Base-by-base conservation (phyloP, 495 filamentous ascomycete genomes). In the Zalerion maritima region DNA sequence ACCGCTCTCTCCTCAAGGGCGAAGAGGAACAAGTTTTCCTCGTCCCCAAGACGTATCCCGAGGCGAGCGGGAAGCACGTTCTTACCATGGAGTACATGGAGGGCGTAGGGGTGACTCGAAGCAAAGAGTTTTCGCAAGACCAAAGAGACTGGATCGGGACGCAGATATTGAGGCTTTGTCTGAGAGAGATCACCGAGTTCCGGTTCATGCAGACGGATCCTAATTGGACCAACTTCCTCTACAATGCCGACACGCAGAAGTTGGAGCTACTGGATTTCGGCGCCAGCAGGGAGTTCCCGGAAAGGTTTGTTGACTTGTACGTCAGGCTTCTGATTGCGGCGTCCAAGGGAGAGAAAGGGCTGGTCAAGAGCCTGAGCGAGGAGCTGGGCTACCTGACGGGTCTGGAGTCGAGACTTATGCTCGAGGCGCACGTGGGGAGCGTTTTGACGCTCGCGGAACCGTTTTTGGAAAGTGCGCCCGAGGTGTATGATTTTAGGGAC, bases 191-290 rank as follows among this genome's bases (percentile, higher is more conserved):
- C 43, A 71, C 68, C 31, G 81, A 94, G 42, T 97, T 94, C 63
- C 69, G 62, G 24, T 97, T 89, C 62, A 97, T 97, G 89, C 89
- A 97, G 56, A 96, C 89, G 15, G 89, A 97, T 55, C 89, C 89
- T 12, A 97, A 97, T 62, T 97, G 91, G 89, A 96, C 91, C n/a
- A 97, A 97, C 48, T 97, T 97, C 60, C 60, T 96, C 16, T 96
- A 81, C 62, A 93, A 97, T 47, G 52, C 67, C 0, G 29, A 55
- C 5, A 74, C 70, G 2, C 56, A 73, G 30, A 78, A 72, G 42
- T 72, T 97, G 4, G 86, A 96, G 53, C 73, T 97, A 7, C 74
- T 97, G 27, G 89, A 97, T 52, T 97, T 97, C 47, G 89, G 89
- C 36, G 89, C 89, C 17, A 81, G 79, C 9, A 63, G 89, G 38